Evolutionary conservation across 768 basidiomycete genomes (phyloP), one percentile per base, ranked within the genome.

Genomic region (Leucogyrophana mollusca): DNA sequence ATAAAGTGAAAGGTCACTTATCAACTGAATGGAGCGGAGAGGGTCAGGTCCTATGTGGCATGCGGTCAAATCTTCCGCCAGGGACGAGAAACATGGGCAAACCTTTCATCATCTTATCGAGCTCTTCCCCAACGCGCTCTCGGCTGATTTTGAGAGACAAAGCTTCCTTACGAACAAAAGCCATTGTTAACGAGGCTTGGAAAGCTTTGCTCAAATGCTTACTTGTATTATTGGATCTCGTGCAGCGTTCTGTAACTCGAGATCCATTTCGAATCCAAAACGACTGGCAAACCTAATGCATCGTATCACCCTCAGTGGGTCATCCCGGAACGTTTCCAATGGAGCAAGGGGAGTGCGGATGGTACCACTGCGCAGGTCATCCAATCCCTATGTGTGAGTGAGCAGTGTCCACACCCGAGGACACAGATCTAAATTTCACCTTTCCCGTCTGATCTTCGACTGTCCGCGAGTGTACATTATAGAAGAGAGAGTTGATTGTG

Each of bases 401-500:
- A 45, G 50, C 18, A 46, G 32, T 44, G 44, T 48, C 46, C 52
- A 49, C 41, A 46, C 45, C 25, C 24, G n/a, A 23, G 10, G 34
- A 4, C 34, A 39, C 9, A 22, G 21, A 43, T 23, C 5, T 9
- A 22, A 48, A n/a, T 21, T 49, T 23, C 59, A 86, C 91, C 77
- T 83, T 86, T 56, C 74, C 78, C 1, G 93, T 95, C 56, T 78
- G 78, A 61, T 99, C 96, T 60, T 99, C 96, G 2, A 99, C 85
- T 3, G 69, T 54, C 11, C 83, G 78, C 1, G 86, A 84, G 57
- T 96, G 93, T 1, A 99, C 79, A 54, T 99, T 98, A 70, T 94
- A 98, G 69, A 98, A 98, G 6, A 99, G 71, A 0, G 95, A 73
- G 60, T 99, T 99, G 64, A 99, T 96, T 1, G 96, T 98, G 22